Evolutionary conservation across 2,329 filamentous ascomycete species (phyloP).

Genomic region (Fusarium protoensiforme): DNA sequence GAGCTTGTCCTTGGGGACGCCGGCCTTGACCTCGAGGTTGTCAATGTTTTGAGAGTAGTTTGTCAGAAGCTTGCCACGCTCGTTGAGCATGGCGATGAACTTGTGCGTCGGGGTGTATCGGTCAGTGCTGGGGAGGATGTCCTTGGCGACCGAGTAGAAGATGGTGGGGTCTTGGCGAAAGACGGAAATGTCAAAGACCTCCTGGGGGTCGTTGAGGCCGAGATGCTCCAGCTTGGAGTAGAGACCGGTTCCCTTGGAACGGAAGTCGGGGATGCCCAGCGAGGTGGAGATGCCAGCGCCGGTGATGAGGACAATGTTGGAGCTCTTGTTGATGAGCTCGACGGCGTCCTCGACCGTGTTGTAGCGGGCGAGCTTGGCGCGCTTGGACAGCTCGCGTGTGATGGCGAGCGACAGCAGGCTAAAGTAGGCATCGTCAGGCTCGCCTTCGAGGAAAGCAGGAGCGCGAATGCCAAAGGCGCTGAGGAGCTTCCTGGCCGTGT

Average conservation of each 20-base stretch:
- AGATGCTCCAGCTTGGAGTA: constrained; percentile 86
- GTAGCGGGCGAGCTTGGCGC: constrained; percentile 81
- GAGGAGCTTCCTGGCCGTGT: constrained; percentile 84
- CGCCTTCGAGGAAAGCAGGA: constrained; percentile 77
- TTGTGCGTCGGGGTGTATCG: constrained; percentile 92
- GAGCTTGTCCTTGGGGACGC: constrained; percentile 82
- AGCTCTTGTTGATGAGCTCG: constrained; percentile 74
- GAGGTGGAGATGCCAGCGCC: constrained; percentile 97
- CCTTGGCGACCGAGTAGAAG: constrained; percentile 92
- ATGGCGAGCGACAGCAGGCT: constrained; percentile 81
- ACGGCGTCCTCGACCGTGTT: constrained; percentile 92
- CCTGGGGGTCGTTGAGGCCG: constrained; percentile 85
- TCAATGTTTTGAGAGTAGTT: constrained; percentile 99
- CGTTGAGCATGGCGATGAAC: constrained; percentile 90
- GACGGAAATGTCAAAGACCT: constrained; percentile 91
- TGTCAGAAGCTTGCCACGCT: constrained; percentile 88
- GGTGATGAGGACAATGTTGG: constrained; percentile 92
- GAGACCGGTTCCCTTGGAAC: constrained; percentile 90
- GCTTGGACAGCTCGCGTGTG: constrained; percentile 82
- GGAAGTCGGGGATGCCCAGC: constrained; percentile 95
- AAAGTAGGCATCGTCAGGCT: constrained; percentile 77
- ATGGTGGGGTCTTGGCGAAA: constrained; percentile 88
- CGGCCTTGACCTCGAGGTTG: constrained; percentile 90
- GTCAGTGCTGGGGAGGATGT: constrained; percentile 84
- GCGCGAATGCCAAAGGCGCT: constrained; percentile 85